Evolutionary conservation across 495 filamentous ascomycete genomes (phyloP).

Genomic region (Aspergillus avenaceus): DNA sequence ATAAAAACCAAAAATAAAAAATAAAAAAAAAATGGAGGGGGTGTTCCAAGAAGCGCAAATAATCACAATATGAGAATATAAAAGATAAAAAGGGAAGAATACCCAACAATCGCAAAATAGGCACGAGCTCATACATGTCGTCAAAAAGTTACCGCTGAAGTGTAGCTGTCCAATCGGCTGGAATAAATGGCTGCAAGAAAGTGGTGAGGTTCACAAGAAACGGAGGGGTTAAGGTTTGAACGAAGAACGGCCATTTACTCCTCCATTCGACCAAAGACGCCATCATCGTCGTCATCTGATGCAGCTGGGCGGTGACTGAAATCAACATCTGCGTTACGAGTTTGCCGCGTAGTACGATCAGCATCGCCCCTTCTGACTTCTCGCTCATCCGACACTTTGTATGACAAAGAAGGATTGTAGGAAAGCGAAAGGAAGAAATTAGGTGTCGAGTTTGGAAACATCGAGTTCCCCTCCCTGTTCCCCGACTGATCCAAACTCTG

Average conservation of each 20-base stretch:
- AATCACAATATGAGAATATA: conserved; percentile 25
- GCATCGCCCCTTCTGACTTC: conserved; percentile 33
- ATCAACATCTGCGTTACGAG: conserved; percentile 71
- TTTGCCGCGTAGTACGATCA: conserved; percentile 46
- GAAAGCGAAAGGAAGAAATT: conserved; percentile 37
- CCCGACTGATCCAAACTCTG: conserved; percentile 22
- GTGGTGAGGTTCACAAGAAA: background rate
- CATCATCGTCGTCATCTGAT: conserved; percentile 89
- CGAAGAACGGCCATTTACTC: conserved; percentile 50
- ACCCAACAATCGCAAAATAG: conserved; percentile 25
- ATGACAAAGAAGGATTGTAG: conserved; percentile 45
- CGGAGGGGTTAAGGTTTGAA: background rate
- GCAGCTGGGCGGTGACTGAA: conserved; percentile 61
- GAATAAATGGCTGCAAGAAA: conserved; percentile 3
- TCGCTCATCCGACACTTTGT: conserved; percentile 47
- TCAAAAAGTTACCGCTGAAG: conserved; percentile 22
- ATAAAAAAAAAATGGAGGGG: too few species aligned
- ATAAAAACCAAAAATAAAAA: too few species aligned
- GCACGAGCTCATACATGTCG: conserved; percentile 42
- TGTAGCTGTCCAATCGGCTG: conserved; percentile 11
- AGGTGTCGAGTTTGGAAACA: conserved; percentile 30
- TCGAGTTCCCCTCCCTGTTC: conserved; percentile 43
- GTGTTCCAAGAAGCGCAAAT: conserved; percentile 23
- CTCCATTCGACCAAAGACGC: conserved; percentile 94
- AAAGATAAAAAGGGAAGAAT: too few species aligned